Evolutionary conservation across 176 grass and related monocot genomes (phyloP), one percentile per base, ranked within the genome.

Genomic region (Aegilops tauschii): DNA sequence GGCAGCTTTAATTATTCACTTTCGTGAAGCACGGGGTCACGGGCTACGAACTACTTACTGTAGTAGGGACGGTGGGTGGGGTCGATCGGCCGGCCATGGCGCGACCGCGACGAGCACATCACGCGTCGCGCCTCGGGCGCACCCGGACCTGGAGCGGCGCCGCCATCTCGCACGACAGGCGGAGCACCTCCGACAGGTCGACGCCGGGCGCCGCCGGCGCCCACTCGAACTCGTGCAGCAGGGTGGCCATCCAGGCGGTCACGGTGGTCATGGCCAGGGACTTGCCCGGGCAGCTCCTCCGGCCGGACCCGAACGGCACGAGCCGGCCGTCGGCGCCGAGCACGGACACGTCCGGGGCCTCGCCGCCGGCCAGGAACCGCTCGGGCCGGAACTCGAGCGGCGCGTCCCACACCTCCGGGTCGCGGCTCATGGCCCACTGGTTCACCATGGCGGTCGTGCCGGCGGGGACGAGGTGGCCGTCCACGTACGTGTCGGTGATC

Each of bases 351-450:
- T 76, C 85, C 11, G 85, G 84, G 27, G 18, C 86, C 78, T 82
- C 8, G 56, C 88, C 90, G 63, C 86, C 88, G 14, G 80, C 8
- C 3, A 94, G 81, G 74, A 95, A 97, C 36, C 95, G 70, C 73
- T 93, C 88, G 0, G 95, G 95, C 13, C 64, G 70, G 88, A 97
- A 97, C 86, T 88, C 78, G 13, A 87, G 56, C 21, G 95, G 89
- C 52, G 90, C 81, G 34, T 90, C 71, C 95, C 95, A 97, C 14
- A 93, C 25, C 8, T 90, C 86, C 6, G 88, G 34, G 86, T 94
- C 92, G 29, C 85, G 90, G 73, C 88, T 88, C 73, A 97, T 95
- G 12, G 95, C 95, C 95, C 95, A 97, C 89, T 91, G 91, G 90
- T 97, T 97, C 16, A 97, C 91, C 90, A 97, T 94, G 35, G 95